A percentile compares a stretch with the other conserved stretches of the same genome.
phyloP scores from a whole-genome alignment of 208 protist genomes.

The Crithidia mellificae region DNA sequence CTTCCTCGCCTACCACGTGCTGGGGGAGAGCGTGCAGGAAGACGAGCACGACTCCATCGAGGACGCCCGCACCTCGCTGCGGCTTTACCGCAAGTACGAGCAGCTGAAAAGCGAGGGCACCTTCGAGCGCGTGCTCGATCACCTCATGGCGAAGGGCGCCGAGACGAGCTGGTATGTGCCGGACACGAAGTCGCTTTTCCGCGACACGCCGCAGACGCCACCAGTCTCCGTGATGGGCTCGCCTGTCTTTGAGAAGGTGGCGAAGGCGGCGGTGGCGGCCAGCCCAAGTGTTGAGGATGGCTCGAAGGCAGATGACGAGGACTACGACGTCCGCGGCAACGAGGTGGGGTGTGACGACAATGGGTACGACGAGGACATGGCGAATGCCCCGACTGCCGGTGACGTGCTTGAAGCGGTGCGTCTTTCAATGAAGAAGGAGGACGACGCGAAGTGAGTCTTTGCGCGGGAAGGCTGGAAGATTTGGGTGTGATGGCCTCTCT shows the following conservation, averaged over 20 bases:
- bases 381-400: conserved; percentile 19
- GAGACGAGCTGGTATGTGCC: conserved; percentile 92
- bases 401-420: conserved; percentile 38
- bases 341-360: conserved; percentile 13
- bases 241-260: conserved; percentile 47
- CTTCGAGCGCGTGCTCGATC: conserved; percentile 82
- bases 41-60: conserved; percentile 96
- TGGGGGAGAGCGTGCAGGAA: conserved; percentile 94
- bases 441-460: conserved; percentile 12
- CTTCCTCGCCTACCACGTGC: conserved; percentile 94
- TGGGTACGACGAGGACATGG: conserved; percentile 21
- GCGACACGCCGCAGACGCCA: conserved; percentile 46
- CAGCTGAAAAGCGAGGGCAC: conserved; percentile 71
- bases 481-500: neutral
- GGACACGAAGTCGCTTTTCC: conserved; percentile 54
- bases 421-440: conserved; percentile 35
- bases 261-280: neutral
- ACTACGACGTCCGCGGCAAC: conserved; percentile 10
- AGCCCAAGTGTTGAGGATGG: conserved; percentile 2
- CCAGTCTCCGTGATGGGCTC: conserved; percentile 52
- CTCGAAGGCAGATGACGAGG: conserved; percentile 23
- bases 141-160: conserved; percentile 84
- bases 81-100: conserved; percentile 88
- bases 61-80: conserved; percentile 93
- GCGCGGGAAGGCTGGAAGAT: neutral